A percentile compares a stretch with the other conserved stretches of the same genome.
These are phyloP conservation scores for Fraxinus angustifolia DNA, from an alignment of 305 asterid genomes.

Conservation along the genomic window DNA sequence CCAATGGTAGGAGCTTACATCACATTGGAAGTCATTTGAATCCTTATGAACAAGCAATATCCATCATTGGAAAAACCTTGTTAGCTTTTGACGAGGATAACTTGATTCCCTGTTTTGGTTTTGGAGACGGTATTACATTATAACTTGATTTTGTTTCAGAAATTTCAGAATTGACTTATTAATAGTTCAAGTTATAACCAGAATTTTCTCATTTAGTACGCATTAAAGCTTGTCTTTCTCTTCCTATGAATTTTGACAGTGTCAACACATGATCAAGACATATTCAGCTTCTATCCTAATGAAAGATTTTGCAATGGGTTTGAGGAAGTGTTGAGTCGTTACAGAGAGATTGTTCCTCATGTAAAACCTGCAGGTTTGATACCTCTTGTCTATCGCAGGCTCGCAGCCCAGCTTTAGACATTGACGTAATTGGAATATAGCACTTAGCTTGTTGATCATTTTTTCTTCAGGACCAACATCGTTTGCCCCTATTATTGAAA, in stretches of 20 bases:
- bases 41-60: conserved; percentile 63
- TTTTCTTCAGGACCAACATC: conserved; percentile 50
- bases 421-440: background rate
- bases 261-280: conserved; percentile 55
- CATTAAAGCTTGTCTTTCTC: background rate
- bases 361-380: conserved; percentile 48
- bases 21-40: conserved; percentile 46
- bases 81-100: conserved; percentile 64
- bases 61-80: conserved; percentile 58
- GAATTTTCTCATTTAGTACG: background rate
- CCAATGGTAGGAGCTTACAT: conserved; percentile 50
- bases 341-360: conserved; percentile 46
- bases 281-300: conserved; percentile 53
- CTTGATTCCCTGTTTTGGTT: conserved; percentile 63
- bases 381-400: background rate
- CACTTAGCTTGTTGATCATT: background rate
- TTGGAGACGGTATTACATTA: conserved; percentile 53
- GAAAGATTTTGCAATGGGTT: conserved; percentile 52
- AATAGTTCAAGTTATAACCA: background rate
- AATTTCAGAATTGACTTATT: background rate
- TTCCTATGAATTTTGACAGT: conserved; percentile 30
- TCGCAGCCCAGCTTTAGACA: conserved; percentile 1
- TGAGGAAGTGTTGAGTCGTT: conserved; percentile 52
- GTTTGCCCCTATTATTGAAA: conserved; percentile 55
- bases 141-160: conserved; percentile 5